Conservation (phyloP, 179 eudicot species). For the Heliamphora pulchella region DNA sequence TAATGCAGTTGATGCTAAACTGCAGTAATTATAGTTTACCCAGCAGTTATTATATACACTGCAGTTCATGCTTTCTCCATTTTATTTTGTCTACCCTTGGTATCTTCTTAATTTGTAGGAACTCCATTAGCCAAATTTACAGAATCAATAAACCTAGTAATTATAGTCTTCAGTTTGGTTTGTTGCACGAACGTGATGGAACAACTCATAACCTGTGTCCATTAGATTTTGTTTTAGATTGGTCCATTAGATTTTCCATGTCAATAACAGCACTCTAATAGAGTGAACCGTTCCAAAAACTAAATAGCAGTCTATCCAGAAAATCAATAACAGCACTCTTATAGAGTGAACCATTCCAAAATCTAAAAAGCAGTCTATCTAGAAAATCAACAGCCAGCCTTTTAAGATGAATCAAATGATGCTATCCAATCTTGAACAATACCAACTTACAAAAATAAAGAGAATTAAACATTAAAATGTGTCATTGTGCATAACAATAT, state of each 20-base stretch:
- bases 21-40: too few species aligned
- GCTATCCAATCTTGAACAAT: too few species aligned
- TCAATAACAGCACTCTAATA: not conserved
- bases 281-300: not conserved
- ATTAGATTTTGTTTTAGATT: too few species aligned
- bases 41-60: too few species aligned
- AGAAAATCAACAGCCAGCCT: not conserved
- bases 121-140: constrained; percentile 7
- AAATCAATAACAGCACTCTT: not conserved
- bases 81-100: not conserved
- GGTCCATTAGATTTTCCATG: not conserved
- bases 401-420: too few species aligned
- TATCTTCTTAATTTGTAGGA: not conserved
- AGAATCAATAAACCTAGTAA: not conserved
- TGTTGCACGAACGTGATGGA: not conserved
- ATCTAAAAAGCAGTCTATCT: not conserved
- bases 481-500: too few species aligned
- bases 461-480: too few species aligned
- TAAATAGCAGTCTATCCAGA: not conserved
- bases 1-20: too few species aligned
- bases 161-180: not conserved
- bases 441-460: too few species aligned
- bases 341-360: not conserved
- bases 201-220: not conserved
- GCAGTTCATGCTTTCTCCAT: not conserved